These are phyloP conservation scores for Solanum chiquidenum DNA, from an alignment of 257 asterid genomes.

Conservation along the genomic window DNA sequence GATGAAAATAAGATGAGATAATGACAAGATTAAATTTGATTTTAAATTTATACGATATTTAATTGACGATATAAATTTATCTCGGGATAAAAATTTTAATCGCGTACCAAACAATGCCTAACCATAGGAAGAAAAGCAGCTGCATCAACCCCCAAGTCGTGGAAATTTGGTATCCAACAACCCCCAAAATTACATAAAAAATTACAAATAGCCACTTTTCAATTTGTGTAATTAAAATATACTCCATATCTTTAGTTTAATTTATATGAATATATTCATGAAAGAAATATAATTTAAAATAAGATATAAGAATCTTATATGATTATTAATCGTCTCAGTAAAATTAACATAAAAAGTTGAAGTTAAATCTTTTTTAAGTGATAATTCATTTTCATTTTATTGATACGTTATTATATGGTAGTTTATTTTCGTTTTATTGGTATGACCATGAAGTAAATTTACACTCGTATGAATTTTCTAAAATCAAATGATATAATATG, in stretches of 20 bases:
- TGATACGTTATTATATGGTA: accelerated
- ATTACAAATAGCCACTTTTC: background rate
- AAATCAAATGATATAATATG: background rate
- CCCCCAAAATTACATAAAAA: background rate
- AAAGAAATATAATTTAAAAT: background rate
- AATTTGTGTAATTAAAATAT: background rate
- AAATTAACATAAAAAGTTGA: too few relatives aligned
- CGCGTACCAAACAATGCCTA: background rate
- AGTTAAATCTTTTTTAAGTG: accelerated
- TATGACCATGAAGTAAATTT: background rate
- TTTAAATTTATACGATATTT: too few relatives aligned
- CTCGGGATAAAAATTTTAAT: background rate
- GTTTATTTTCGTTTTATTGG: background rate
- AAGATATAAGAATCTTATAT: background rate
- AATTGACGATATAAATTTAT: too few relatives aligned
- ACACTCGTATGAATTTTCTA: too few relatives aligned
- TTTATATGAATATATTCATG: background rate
- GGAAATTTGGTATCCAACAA: background rate
- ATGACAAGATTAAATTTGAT: too few relatives aligned
- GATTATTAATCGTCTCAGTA: too few relatives aligned
- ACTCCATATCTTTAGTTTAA: background rate
- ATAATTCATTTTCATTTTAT: too few relatives aligned
- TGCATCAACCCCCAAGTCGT: too few relatives aligned
- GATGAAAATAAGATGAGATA: too few relatives aligned
- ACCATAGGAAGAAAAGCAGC: background rate